Percentiles rank a stretch among this genome's conserved stretches.
Conservation (phyloP, 352 stramenopile genomes). For the Pythium dissimile region DNA sequence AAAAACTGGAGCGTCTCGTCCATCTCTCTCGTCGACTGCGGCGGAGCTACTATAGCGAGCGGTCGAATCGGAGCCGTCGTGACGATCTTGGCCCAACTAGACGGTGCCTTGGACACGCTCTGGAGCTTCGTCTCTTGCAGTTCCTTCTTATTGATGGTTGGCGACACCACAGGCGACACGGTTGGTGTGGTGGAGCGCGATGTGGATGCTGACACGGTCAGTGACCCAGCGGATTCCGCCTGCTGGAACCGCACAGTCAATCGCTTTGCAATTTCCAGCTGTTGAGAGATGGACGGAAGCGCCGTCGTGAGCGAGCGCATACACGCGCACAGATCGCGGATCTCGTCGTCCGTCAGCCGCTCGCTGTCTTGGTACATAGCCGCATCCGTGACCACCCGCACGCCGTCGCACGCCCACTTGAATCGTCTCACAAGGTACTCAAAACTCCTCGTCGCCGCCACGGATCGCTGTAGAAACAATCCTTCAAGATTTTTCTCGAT, state of each 20-base stretch:
- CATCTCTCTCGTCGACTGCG: neutral
- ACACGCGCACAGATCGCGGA: conserved; percentile 5
- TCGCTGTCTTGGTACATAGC: neutral
- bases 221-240: neutral
- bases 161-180: conserved; percentile 3
- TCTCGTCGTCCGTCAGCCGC: neutral
- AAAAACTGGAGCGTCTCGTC: conserved; percentile 1
- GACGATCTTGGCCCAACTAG: conserved; percentile 2
- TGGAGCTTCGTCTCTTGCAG: neutral
- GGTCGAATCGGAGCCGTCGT: neutral
- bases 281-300: neutral
- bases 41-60: neutral
- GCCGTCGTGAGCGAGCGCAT: neutral
- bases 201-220: neutral
- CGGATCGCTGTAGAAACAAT: neutral
- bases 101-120: neutral
- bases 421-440: conserved; percentile 4
- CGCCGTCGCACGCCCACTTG: conserved; percentile 6
- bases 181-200: conserved; percentile 5
- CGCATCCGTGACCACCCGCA: neutral
- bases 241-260: neutral
- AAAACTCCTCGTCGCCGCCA: neutral
- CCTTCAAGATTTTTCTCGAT: neutral
- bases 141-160: conserved; percentile 1
- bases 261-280: neutral